These are phyloP conservation scores for Vanrija pseudolonga DNA, from an alignment of 1,284 basidiomycete species.

Conservation along the genomic window DNA sequence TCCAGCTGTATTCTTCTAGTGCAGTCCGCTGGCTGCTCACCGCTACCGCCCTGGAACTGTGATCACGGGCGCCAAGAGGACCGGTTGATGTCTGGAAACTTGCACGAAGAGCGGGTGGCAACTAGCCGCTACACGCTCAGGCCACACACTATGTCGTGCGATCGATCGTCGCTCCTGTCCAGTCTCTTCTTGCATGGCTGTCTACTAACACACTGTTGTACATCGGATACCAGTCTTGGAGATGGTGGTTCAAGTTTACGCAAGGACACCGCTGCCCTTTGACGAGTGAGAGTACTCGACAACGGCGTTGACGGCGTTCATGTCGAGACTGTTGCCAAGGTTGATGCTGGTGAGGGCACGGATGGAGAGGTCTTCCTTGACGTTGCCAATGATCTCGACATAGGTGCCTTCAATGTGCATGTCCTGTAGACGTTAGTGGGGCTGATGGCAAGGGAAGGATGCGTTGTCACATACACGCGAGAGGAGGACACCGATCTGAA, in stretches of 20 bases:
- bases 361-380: constrained; percentile 59
- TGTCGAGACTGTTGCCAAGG: constrained; percentile 59
- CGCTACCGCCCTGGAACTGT: too few species aligned
- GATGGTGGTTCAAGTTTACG: not conserved
- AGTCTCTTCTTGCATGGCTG: not conserved
- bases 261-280: constrained; percentile 42
- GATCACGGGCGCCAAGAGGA: too few species aligned
- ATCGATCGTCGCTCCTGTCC: not conserved
- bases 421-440: constrained; percentile 47
- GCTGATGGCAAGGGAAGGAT: not conserved
- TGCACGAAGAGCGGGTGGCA: too few species aligned
- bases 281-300: constrained; percentile 39
- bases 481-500: constrained; percentile 58
- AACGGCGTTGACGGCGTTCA: constrained; percentile 42
- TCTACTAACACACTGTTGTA: not conserved
- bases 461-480: constrained; percentile 49
- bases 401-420: constrained; percentile 57
- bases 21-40: too few species aligned
- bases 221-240: not conserved
- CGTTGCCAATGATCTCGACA: constrained; percentile 72
- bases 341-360: constrained; percentile 62
- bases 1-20: constrained; percentile 13
- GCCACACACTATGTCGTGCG: too few species aligned
- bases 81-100: too few species aligned
- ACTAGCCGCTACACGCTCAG: too few species aligned